Evolutionary conservation across 768 basidiomycete genomes (phyloP).

Genomic region (Trametes maxima): DNA sequence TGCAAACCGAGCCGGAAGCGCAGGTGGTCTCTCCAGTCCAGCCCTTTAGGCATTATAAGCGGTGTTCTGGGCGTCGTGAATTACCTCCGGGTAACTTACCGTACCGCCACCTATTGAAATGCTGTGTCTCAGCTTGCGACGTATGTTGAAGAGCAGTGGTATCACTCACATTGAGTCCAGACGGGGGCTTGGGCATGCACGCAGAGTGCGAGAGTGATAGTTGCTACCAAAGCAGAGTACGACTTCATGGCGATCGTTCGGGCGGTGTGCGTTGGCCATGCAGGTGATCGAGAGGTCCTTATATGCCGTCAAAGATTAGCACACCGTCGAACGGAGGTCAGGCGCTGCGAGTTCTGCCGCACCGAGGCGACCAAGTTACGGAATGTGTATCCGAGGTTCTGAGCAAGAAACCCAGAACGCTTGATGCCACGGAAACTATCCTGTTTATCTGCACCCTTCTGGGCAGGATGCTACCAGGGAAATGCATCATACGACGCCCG

Average conservation of each 20-base stretch:
- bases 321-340: no score
- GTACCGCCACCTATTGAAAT: conserved; percentile 14
- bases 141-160: no score
- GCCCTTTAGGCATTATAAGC: conserved; percentile 7
- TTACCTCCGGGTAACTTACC: conserved; percentile 9
- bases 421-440: no score
- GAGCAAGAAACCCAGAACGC: no score
- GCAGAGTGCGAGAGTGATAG: conserved; percentile 16
- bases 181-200: conserved; percentile 19
- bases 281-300: no score
- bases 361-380: no score
- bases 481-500: background rate
- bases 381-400: no score
- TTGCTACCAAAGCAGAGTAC: conserved; percentile 5
- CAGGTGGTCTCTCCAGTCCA: conserved; percentile 35
- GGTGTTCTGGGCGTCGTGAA: background rate
- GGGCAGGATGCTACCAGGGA: background rate
- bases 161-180: conserved; percentile 20
- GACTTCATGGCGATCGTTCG: conserved; percentile 8
- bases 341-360: no score
- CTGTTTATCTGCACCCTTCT: no score
- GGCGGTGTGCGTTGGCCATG: background rate
- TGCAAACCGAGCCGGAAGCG: conserved; percentile 32
- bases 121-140: background rate
- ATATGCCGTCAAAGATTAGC: no score